phyloP scores from a whole-genome alignment of 768 basidiomycete species.

The Lyophyllum decastes region DNA sequence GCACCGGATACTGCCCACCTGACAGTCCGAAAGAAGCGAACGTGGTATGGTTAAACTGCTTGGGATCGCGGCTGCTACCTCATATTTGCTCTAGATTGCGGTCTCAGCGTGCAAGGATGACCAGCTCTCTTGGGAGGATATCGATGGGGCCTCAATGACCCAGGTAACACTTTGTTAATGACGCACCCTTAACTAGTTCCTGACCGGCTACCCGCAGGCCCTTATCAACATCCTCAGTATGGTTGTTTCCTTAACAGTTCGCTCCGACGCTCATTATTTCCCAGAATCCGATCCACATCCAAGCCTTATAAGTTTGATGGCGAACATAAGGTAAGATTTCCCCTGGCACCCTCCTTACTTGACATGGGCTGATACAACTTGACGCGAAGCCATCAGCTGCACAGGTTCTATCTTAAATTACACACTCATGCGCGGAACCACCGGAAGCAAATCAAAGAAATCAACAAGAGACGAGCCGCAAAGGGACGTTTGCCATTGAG shows the following conservation, averaged over 20 bases:
- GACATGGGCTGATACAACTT: background rate
- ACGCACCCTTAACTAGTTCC: background rate
- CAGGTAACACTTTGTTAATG: slow-evolving; percentile 21
- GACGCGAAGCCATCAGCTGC: slow-evolving; percentile 31
- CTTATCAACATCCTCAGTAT: slow-evolving; percentile 23
- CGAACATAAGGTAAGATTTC: slow-evolving; percentile 29
- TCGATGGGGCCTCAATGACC: slow-evolving; percentile 38
- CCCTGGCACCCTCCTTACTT: background rate
- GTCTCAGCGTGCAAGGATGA: slow-evolving; percentile 38
- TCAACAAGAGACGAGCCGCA: slow-evolving; percentile 17
- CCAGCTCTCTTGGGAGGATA: slow-evolving; percentile 38
- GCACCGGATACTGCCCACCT: slow-evolving; percentile 30
- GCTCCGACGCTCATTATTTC: background rate
- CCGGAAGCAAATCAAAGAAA: slow-evolving; percentile 20
- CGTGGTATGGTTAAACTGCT: slow-evolving; percentile 34
- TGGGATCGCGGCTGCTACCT: background rate
- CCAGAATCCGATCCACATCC: slow-evolving; percentile 31
- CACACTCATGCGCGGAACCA: slow-evolving; percentile 27
- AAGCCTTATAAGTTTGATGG: slow-evolving; percentile 28
- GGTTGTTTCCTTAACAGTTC: background rate
- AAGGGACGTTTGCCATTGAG: slow-evolving; percentile 11
- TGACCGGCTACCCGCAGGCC: slow-evolving; percentile 2
- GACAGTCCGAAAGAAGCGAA: slow-evolving; percentile 20
- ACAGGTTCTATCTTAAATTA: slow-evolving; percentile 27
- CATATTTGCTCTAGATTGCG: slow-evolving; percentile 27